Evolutionary conservation across 768 basidiomycete genomes (phyloP), one percentile per base, ranked within the genome.

Genomic region (Daedaleopsis sinensis): DNA sequence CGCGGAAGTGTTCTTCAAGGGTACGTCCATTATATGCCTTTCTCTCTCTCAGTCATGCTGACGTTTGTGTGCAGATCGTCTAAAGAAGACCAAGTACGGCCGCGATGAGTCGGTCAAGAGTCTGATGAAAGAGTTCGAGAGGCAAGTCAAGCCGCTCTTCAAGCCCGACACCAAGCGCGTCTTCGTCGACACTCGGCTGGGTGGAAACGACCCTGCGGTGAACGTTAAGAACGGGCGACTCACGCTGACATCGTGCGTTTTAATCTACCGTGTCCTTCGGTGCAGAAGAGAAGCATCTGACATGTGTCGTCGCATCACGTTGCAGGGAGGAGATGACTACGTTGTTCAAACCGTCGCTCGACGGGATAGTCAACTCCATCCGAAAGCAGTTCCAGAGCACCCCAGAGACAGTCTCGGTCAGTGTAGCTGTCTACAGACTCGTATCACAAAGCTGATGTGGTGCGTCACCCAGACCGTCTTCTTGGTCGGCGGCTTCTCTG

Each of bases 401-500:
- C 11, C 18, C 38, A 24, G 70, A 3, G 75, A 78, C 58, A 67
- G 71, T 39, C 10, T 35, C 21, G 32, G 57, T 48, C 15, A 1
- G 51, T 35, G 6, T 1, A 7, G 36, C 39, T 42, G 39, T 42
- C 39, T 42, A 42, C 18, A 18, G 3, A 18, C 3, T 12, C 11
- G 3, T 10, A 18, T 18, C 2, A 11, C 39, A 3, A 3, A 42
- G 13, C 27, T 32, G 27, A 32, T 10, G 39, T 10, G 3, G 39
- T 13, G 39, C 39, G 13, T 48, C 12, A 37, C 10, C 10, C 24
- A 91, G 88, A 88, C 87, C 15, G 83, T 92, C 6, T 91, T 90
- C 76, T 75, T 93, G 21, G 91, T 93, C 15, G 90, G 91, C 67
- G 91, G 91, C 49, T 93, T 90, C 65, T 91, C 91, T 1, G 89